Base-by-base conservation (phyloP, 768 basidiomycete genomes). In the Clavulina sp. region DNA sequence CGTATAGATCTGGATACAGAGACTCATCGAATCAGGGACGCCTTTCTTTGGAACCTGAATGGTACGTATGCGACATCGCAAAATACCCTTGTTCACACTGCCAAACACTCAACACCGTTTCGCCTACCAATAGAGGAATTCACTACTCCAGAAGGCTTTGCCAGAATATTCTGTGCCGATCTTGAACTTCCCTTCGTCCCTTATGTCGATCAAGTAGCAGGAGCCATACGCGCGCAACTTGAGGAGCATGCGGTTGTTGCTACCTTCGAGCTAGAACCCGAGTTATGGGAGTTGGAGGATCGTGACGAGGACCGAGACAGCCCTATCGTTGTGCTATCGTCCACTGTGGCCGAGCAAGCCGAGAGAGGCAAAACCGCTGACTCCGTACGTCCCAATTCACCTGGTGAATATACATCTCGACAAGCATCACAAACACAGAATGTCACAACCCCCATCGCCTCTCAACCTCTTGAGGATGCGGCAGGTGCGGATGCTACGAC, bases 1-100 rank as follows among this genome's bases (percentile, higher is more conserved):
- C 85, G 87, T 43, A 84, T 99, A 49, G 92, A 97, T 59, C 79
- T 99, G 59, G 92, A 96, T 62, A 88, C 84, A 7, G 86, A 88
- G 7, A 83, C 83, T 0, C 85, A 86, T 60, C 73, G 92, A 59
- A 77, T 99, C 63, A 81, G 92, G 38, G 95, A 99, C 61, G 83
- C 82, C 60, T 97, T 99, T 64, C 76, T 87, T 7, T 99, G 95
- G 95, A 95, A 97, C 60, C 65, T 91, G 43, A 78, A 87, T 62
- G 93, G 69, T 69, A 51, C 47, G 66, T 53, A 0, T 3, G 1
- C n/a, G n/a, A n/a, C n/a, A n/a, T 30, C 30, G 3, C 19, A 18
- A 1, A 23, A 31, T 30, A 46, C 50, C 0, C 31, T 2, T 7
- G 29, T 9, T 34, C 21, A 18, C 36, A 38, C 43, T 46, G 26